Percentiles rank a stretch among this genome's conserved stretches.
These are phyloP conservation scores for Anacardium occidentale DNA, from an alignment of 345 rosid species.

Conservation along the genomic window DNA sequence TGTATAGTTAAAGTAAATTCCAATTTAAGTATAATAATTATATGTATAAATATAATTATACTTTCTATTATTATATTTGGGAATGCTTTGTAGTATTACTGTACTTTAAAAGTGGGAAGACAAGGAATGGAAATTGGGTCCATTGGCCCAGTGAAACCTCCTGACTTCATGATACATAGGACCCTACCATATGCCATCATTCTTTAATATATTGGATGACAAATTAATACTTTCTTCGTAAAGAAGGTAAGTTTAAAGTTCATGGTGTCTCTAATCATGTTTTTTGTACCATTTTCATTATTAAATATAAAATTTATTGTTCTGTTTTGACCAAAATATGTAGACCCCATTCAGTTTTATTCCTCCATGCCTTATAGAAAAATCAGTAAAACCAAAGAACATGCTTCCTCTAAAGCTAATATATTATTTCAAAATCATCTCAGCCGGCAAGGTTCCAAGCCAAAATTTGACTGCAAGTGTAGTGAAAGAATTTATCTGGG, in stretches of 20 bases:
- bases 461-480: too few species aligned
- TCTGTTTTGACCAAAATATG: background rate
- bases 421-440: background rate
- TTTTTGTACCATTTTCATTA: conserved; percentile 21
- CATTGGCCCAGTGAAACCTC: conserved; percentile 9
- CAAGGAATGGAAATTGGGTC: background rate
- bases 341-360: background rate
- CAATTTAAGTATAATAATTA: too few species aligned
- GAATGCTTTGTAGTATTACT: too few species aligned
- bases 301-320: background rate
- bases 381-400: too few species aligned
- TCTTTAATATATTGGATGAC: conserved; percentile 8
- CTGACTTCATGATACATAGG: background rate
- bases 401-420: too few species aligned
- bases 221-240: conserved; percentile 14
- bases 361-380: too few species aligned
- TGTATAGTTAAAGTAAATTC: too few species aligned
- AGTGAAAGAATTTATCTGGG: too few species aligned
- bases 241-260: conserved; percentile 22
- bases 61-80: too few species aligned
- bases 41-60: too few species aligned
- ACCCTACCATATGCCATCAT: conserved; percentile 5
- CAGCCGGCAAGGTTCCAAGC: background rate
- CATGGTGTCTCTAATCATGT: conserved; percentile 22
- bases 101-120: background rate